phyloP scores from a whole-genome alignment of 2,329 filamentous ascomycete species.

The Pseudogymnoascus sp. region DNA sequence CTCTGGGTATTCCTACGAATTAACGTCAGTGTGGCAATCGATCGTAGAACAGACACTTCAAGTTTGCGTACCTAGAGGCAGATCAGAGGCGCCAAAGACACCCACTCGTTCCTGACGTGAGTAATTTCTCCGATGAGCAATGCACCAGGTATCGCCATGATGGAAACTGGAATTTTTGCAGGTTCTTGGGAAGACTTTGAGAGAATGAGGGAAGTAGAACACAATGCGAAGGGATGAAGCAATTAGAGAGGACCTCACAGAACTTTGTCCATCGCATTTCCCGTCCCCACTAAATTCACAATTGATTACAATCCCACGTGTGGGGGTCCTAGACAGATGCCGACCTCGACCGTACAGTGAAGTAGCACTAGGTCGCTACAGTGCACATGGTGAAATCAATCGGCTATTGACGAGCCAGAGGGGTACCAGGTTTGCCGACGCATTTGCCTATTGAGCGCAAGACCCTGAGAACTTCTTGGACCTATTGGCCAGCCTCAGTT shows the following conservation, averaged over 20 bases:
- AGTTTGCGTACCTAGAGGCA: constrained; percentile 3
- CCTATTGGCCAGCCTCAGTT: too few relatives aligned
- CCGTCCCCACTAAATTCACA: not conserved
- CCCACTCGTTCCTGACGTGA: constrained; percentile 24
- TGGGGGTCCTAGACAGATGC: not conserved
- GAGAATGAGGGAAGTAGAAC: not conserved
- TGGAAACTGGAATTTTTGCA: not conserved
- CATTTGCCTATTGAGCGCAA: too few relatives aligned
- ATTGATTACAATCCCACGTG: not conserved
- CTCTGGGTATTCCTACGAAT: constrained; percentile 28
- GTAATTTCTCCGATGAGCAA: constrained; percentile 23
- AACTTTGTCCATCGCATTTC: not conserved
- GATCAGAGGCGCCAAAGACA: constrained; percentile 13
- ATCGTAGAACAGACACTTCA: not conserved
- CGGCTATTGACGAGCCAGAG: not conserved
- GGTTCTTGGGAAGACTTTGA: not conserved
- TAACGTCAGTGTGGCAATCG: not conserved
- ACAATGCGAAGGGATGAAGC: not conserved
- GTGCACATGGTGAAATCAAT: not conserved
- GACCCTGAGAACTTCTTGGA: too few relatives aligned
- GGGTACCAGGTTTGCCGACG: not conserved
- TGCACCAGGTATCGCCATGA: constrained; percentile 5
- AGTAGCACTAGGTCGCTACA: too few relatives aligned
- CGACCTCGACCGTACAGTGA: not conserved
- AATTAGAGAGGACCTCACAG: not conserved